A percentile compares a stretch with the other conserved stretches of the same genome.
phyloP scores from a whole-genome alignment of 305 asterid genomes.

The Solanum hybrid region DNA sequence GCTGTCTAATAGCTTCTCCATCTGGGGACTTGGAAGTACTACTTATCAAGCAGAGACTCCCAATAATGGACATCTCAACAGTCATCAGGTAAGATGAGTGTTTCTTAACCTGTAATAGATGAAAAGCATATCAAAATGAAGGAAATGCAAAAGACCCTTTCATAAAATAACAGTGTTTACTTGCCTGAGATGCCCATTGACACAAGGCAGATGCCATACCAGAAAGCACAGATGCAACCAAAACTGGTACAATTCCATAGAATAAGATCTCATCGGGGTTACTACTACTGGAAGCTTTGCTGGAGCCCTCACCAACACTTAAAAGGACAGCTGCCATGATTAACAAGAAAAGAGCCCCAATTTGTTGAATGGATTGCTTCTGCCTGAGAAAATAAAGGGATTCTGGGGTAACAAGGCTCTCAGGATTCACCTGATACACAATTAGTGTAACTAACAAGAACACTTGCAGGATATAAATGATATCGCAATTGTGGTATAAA shows the following conservation, averaged over 20 bases:
- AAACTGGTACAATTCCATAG: constrained; percentile 72
- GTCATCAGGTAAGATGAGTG: constrained; percentile 89
- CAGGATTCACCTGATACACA: not conserved
- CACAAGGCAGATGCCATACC: constrained; percentile 97
- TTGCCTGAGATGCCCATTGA: constrained; percentile 97
- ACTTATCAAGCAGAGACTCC: constrained; percentile 80
- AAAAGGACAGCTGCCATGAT: constrained; percentile 79
- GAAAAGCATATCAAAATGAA: not conserved
- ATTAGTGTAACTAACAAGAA: not conserved
- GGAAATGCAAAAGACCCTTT: not conserved
- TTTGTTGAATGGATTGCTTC: constrained; percentile 80
- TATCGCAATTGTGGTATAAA: not conserved
- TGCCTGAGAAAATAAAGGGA: constrained; percentile 43
- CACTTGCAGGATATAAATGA: not conserved
- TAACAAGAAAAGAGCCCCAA: constrained; percentile 86
- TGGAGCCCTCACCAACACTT: constrained; percentile 91
- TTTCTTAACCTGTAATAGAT: constrained; percentile 58
- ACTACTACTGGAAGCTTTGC: constrained; percentile 44
- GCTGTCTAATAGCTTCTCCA: constrained; percentile 63
- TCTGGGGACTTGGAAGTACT: constrained; percentile 91
- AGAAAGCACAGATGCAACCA: constrained; percentile 90
- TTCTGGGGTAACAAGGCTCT: not conserved
- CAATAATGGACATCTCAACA: constrained; percentile 90
- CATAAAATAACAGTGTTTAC: not conserved
- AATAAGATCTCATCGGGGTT: constrained; percentile 69